Base-by-base conservation (phyloP, 2,329 filamentous ascomycete genomes). In the Fusarium sp. region DNA sequence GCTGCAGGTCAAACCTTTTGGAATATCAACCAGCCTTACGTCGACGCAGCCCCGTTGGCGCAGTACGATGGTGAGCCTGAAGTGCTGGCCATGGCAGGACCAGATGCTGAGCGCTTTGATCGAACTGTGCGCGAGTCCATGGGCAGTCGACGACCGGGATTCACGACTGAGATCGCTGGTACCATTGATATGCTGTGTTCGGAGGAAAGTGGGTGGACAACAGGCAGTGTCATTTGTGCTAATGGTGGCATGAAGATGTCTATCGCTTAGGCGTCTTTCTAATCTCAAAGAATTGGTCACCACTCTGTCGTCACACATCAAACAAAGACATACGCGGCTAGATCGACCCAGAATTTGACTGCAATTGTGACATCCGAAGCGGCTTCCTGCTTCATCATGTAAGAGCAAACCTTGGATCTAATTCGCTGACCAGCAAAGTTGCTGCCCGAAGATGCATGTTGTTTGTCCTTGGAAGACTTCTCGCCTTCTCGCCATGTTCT, bases 141-240 rank as follows among this genome's bases (percentile, higher is more conserved):
- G 75, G 74, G 74, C 13, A 71, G 72, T 4, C 62, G 73, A 50
- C 58, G 75, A 24, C 75, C 75, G 1, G 75, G 73, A 2, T 77
- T 77, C 47, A 73, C 73, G 7, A 61, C 58, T 36, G 89, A 91
- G 75, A 81, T 91, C 75, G 89, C 89, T 1, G 89, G 88, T 2
- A 84, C 89, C 6, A 85, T 91, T 42, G 88, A 83, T 8, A 90
- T 91, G 88, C 77, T 91, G 36, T 91, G 88, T 72, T 84, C 83
- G 7, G 81, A 82, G 10, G 89, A 91, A 73, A 82, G 81, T 35
- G 84, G 81, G 3, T 91, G 88, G 88, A 88, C 86, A 55, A 91
- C 89, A 1, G 89, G 89, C 5, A 88, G 85, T 70, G 84, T 91
- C 29, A 81, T 91, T n/a, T 90, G 86, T 75, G 88, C 88, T 12